Conservation (phyloP, 2,329 filamentous ascomycete species). For the Capronia epimyces region DNA sequence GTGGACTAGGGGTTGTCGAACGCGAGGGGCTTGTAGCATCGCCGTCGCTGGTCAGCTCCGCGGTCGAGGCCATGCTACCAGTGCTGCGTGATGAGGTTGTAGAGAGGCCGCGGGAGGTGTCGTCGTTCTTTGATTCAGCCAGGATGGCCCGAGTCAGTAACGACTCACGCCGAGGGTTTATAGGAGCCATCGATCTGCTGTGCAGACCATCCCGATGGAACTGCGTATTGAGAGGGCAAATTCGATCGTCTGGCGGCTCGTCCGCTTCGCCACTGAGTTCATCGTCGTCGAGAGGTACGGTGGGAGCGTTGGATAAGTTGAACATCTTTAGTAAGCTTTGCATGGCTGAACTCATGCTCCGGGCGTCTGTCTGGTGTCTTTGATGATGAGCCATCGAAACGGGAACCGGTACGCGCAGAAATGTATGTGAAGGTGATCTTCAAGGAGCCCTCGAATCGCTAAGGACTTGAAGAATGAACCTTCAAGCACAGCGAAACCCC, state of each 20-base stretch:
- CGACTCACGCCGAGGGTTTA: constrained; percentile 58
- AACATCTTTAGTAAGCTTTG: constrained; percentile 44
- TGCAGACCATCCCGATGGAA: constrained; percentile 35
- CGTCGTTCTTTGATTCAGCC: constrained; percentile 55
- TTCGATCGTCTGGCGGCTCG: constrained; percentile 69
- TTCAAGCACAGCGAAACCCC: constrained; percentile 25
- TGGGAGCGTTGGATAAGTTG: constrained; percentile 39
- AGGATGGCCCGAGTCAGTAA: constrained; percentile 81
- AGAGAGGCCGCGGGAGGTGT: constrained; percentile 34
- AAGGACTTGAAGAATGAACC: neutral
- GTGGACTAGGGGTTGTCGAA: constrained; percentile 82
- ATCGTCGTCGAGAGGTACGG: constrained; percentile 45
- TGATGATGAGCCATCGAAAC: constrained; percentile 23
- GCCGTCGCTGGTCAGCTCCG: constrained; percentile 90
- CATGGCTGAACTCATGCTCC: constrained; percentile 29
- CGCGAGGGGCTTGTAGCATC: constrained; percentile 84
- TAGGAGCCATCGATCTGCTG: constrained; percentile 38
- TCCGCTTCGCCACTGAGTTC: constrained; percentile 73
- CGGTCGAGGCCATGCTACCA: constrained; percentile 73
- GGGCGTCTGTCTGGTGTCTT: constrained; percentile 18
- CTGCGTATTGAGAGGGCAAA: constrained; percentile 28
- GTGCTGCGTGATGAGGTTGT: constrained; percentile 68
- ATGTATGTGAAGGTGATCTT: neutral
- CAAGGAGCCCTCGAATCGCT: neutral
- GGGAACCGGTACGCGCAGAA: neutral